Evolutionary conservation across 208 protist genomes (phyloP), one percentile per base, ranked within the genome.

Genomic region (Herpetomonas tarakana): DNA sequence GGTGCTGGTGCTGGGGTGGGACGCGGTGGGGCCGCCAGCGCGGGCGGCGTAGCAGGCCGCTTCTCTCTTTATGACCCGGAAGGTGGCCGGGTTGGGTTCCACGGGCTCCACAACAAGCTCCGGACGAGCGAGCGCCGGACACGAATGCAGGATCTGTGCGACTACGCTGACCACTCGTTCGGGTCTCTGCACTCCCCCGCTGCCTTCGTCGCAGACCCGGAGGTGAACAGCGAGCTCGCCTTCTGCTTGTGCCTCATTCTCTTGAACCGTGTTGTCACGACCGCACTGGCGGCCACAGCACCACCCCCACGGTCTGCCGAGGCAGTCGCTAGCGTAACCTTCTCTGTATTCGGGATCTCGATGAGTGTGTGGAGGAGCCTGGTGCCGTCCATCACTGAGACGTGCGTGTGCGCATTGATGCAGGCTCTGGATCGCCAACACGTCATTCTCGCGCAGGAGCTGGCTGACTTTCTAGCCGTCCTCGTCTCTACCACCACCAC

Each of bases 161-260:
- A 41, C 35, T 41, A 41, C 35, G 14, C 14, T 41, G 6, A 41
- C 35, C 35, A 41, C 14, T 41, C 24, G 26, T 61, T 61, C 56
- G 26, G 22, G 11, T 50, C 56, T 1, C 12, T 61, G 38, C 56
- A 52, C 56, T 61, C 56, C 2, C 56, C 56, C 16, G 31, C 56
- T 16, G 18, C 56, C 3, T 61, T 61, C 44, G 45, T 25, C 14
- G 49, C 49, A 41, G 56, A 61, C 28, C 38, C 56, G 4, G 56
- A 61, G 27, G 56, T 41, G 41, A 38, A 31, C n/a, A 65, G 16
- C 11, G 61, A 67, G 49, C 52, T 58, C 7, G 35, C 61, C 27
- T 21, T 67, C 22, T 53, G 21, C 1, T 38, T 67, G 2, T 51
- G 39, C 18, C 35, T 67, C 35, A 67, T 27, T 14, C 24, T 67